Evolutionary conservation across 148 eudicot genomes (phyloP), one percentile per base, ranked within the genome.

Genomic region (Vaccinium macrocarpon): DNA sequence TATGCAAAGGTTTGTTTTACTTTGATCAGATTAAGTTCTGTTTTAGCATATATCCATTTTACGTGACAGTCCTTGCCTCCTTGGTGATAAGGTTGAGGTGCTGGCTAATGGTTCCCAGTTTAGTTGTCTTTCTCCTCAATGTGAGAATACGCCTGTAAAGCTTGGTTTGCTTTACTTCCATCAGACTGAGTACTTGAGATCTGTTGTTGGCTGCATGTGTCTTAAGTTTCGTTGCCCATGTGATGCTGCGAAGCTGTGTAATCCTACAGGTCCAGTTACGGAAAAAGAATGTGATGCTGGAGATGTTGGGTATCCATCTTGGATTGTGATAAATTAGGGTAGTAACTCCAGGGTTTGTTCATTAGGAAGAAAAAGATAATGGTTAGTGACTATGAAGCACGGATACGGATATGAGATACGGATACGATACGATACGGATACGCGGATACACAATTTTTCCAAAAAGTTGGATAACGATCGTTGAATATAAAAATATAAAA

Each of bases 1-100:
- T 97, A 79, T 86, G 87, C 88, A 88, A 92, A 89, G 99, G 99
- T 96, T 85, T 87, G 88, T 83, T 78, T 79, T 48, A 10, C 8
- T 72, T 48, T 51, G 48, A 15, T n/a, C 78, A 56, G 42, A 68
- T 74, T 70, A 46, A 27, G 62, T 77, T 49, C 46, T 64, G 23
- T 25, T 77, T 62, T 25, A 25, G 35, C 51, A 8, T n/a, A 23
- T 8, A 46, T 62, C 55, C 81, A 52, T 32, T 35, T 50, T 74
- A n/a, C 25, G 38, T 46, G 68, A 23, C 14, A 76, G 2, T 35
- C 46, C 0, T 11, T 1, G 14, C 27, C 27, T 12, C 18, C 38
- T 57, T 8, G 42, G 42, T 18, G 51, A 55, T 79, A 57, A 29
- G 70, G 25, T 35, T 35, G 49, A 32, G 27, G 49, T 79, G 25